Evolutionary conservation across 345 rosid genomes (phyloP), one percentile per base, ranked within the genome.

Genomic region (Gossypium turneri): DNA sequence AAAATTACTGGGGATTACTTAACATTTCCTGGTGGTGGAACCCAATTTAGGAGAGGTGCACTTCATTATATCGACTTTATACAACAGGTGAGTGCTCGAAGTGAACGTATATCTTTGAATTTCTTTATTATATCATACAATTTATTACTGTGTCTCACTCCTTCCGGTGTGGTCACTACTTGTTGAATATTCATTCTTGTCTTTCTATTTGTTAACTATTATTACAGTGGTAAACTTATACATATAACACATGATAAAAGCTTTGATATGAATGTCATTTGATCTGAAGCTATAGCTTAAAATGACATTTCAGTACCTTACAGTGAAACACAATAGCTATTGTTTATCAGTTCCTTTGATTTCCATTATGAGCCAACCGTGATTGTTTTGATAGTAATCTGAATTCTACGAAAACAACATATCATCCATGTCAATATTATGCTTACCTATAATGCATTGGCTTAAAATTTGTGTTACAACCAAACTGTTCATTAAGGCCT

Each of bases 1-100:
- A 93, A 95, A 85, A 89, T 95, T 41, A 72, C 78, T 15, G 98
- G 99, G 72, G 94, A 93, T 80, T 95, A 85, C 83, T 91, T 95
- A 64, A 91, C 97, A 76, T 93, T 95, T 79, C 99, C 99, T 43
- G 98, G 99, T 70, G 98, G 98, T 61, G 98, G 99, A 81, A 95
- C 99, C 82, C 98, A 95, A 76, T 95, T 95, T 84, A 91, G 83
- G 85, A 85, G 88, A 38, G 98, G 98, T 69, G 94, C 97, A 83
- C 90, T 93, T 65, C 98, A 93, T 84, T 93, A 93, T 82, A 88
- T 95, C 20, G 97, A 93, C 87, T 95, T 93, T 77, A 88, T 95
- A 75, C 88, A 90, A 82, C 86, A 93, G 97, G 99, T 88, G 65
- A 72, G 84, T 80, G 58, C 51, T 66, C 82, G 72, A 61, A 65